A percentile compares a stretch with the other conserved stretches of the same genome.
These are phyloP conservation scores for Canna indica DNA, from an alignment of 176 grass and related monocot genomes.

Conservation along the genomic window DNA sequence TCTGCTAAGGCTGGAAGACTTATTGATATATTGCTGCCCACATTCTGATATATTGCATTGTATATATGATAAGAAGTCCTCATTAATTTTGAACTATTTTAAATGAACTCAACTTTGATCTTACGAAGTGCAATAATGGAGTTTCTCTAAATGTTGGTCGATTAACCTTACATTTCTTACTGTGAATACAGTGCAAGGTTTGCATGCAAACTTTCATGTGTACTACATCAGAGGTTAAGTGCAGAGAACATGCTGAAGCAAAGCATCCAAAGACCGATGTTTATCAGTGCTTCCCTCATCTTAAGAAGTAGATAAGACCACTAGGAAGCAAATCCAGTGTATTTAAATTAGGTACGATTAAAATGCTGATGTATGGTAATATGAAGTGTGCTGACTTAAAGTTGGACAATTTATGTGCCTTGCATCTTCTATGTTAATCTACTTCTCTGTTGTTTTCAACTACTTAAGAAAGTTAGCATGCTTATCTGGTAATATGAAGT, in stretches of 20 bases:
- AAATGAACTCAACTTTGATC: background rate
- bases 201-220: conserved; percentile 99
- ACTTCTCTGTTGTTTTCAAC: background rate
- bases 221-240: conserved; percentile 95
- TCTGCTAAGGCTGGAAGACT: too few relatives aligned
- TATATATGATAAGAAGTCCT: too few relatives aligned
- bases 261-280: conserved; percentile 86
- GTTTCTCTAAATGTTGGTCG: too few relatives aligned
- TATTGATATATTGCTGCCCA: too few relatives aligned
- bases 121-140: too few relatives aligned
- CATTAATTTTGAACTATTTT: background rate
- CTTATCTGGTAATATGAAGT: too few relatives aligned
- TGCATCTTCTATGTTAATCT: background rate
- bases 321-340: conserved; percentile 14
- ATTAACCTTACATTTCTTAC: background rate
- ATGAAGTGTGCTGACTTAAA: background rate
- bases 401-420: background rate
- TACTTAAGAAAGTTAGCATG: background rate
- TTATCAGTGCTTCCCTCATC: conserved; percentile 78
- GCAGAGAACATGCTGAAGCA: conserved; percentile 92
- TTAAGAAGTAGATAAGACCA: conserved; percentile 49
- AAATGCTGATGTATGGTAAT: background rate
- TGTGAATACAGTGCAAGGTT: conserved; percentile 78
- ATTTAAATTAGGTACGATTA: background rate
- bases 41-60: too few relatives aligned